Base-by-base conservation (phyloP, 345 rosid species). In the Cochlearia excelsa region DNA sequence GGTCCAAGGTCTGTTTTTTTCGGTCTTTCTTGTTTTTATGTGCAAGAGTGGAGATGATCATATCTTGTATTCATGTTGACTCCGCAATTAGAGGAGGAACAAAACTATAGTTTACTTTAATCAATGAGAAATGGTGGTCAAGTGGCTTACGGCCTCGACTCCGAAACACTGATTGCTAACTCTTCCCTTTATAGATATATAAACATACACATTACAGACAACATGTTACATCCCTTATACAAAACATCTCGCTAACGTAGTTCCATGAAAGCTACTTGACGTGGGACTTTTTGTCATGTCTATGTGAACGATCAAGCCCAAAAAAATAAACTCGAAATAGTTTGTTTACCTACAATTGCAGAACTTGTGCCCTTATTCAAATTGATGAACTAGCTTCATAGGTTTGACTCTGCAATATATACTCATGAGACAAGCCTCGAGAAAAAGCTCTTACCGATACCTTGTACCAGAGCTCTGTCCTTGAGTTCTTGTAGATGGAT, bases 391-490 rank as follows among this genome's bases (percentile, higher is more conserved):
- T 65, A 44, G 45, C 53, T 45, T 35, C 30, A 28, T 37, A 44
- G 23, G 26, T 37, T 64, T 38, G 40, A 46, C 31, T 5, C 51
- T 6, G 3, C 34, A 43, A 39, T 47, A 47, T 51, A 16, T 16
- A 51, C 38, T 34, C 42, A 11, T 29, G 55, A 33, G 30, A 46
- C 40, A 56, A 56, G 50, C 43, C 49, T 7, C 26, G 23, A 7
- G 39, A 31, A 40, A 27, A 37, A 46, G 3, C 16, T 58, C 45
- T 47, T 74, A 73, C 79, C 77, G 69, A 4, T 73, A 51, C 49
- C 64, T 78, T 49, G 77, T 26, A 54, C 71, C 77, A 3, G 63
- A 64, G 62, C 77, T 75, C 61, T 70, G 68, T 48, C 75, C 72
- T 31, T 41, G 41, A 59, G 68, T 63, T 64, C 57, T 75, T 59